phyloP scores from a whole-genome alignment of 345 rosid genomes.

The Gossypium anomalum region DNA sequence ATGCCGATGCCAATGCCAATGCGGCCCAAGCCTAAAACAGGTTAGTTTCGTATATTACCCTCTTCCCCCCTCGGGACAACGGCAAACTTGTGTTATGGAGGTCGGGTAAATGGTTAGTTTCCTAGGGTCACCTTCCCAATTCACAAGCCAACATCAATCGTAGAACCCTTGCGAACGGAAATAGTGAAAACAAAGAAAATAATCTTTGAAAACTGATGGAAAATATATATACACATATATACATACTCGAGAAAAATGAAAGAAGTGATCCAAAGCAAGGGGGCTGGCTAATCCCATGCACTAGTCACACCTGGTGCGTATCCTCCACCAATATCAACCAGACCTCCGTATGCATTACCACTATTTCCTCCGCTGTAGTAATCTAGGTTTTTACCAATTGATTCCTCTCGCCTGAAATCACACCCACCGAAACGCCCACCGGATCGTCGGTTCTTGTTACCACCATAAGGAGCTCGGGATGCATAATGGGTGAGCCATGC shows the following conservation, averaged over 20 bases:
- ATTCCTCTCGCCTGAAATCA: conserved; percentile 71
- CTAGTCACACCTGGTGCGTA: conserved; percentile 58
- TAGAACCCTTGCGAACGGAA: background rate
- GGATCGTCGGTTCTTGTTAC: conserved; percentile 53
- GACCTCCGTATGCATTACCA: conserved; percentile 33
- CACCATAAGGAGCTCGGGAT: conserved; percentile 52
- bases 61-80: background rate
- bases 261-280: background rate
- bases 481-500: conserved; percentile 87
- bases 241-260: background rate
- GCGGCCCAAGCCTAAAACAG: background rate
- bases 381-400: conserved; percentile 53
- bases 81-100: background rate
- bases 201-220: conserved; percentile 1
- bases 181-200: background rate
- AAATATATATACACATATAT: background rate
- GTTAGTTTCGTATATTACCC: background rate
- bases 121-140: background rate
- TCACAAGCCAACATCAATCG: background rate
- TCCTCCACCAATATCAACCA: conserved; percentile 38
- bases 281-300: conserved; percentile 58
- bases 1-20: background rate
- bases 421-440: conserved; percentile 93
- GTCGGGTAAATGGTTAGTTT: background rate
- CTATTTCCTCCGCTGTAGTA: conserved; percentile 49